Conservation (phyloP, 1,284 basidiomycete genomes). For the Fereydounia khargensis region DNA sequence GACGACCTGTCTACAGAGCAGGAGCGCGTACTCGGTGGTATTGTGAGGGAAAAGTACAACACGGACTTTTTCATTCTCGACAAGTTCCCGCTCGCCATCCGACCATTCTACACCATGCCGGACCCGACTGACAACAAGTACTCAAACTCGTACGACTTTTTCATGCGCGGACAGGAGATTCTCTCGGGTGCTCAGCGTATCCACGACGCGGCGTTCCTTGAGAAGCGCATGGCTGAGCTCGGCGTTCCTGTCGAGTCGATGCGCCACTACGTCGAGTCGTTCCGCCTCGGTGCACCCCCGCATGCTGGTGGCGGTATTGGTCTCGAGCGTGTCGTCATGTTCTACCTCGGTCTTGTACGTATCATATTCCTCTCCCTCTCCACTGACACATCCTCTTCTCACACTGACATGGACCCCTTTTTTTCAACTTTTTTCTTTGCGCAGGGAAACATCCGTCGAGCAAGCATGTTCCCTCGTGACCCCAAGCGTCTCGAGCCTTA, state of each 20-base stretch:
- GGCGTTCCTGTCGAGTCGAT: constrained; percentile 79
- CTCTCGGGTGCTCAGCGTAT: constrained; percentile 95
- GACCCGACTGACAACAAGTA: constrained; percentile 60
- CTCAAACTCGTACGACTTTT: constrained; percentile 99
- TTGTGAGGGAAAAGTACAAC: constrained; percentile 55
- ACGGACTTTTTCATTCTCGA: constrained; percentile 57
- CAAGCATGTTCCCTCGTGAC: constrained; percentile 81
- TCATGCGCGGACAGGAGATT: constrained; percentile 99
- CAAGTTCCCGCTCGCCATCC: constrained; percentile 54
- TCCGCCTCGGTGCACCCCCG: constrained; percentile 88
- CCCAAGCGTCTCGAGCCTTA: constrained; percentile 57
- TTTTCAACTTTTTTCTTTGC: constrained; percentile 59
- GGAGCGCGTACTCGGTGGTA: constrained; percentile 45
- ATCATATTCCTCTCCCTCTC: too few relatives aligned
- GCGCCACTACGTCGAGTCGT: constrained; percentile 88
- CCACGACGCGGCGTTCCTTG: constrained; percentile 81
- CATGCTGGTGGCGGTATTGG: constrained; percentile 65
- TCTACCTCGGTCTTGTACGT: constrained; percentile 62
- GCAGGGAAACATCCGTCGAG: constrained; percentile 92
- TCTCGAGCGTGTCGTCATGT: constrained; percentile 91
- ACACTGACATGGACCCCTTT: neutral
- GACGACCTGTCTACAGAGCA: constrained; percentile 56
- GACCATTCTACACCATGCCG: constrained; percentile 58
- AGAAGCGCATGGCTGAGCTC: constrained; percentile 73
- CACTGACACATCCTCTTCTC: neutral